Base-by-base conservation (phyloP, 2,329 filamentous ascomycete species). In the Penicillium hordei region DNA sequence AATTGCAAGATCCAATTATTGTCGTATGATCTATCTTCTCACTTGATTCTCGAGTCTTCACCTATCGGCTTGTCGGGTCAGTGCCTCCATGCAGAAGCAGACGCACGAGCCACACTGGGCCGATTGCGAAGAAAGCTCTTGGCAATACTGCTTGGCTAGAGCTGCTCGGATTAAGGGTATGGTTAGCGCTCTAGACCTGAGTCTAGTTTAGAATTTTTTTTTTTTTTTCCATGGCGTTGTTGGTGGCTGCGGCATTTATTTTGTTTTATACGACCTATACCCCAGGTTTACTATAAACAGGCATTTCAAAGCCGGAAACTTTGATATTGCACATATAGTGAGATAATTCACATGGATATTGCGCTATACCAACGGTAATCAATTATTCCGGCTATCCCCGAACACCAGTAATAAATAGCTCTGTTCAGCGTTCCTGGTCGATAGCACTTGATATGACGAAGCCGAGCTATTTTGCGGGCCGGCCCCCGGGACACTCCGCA, bases 61-160 rank as follows among this genome's bases (percentile, higher is more conserved):
- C 42, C 49, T 43, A 34, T 53, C 42, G 33, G 48, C 39, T 40
- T 21, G 21, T 46, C 54, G 27, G 49, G 50, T 52, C 34, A 42
- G n/a, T 27, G 29, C 39, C 21, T 36, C 38, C 7, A 27, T 44
- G 21, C 17, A 27, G 17, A n/a, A 44, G 39, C 21, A 27, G 39
- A 46, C 27, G 42, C 55, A 57, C 55, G 40, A 52, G 54, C 48
- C 54, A 53, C 4, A n/a, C 42, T 53, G 34, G 49, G 27, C 48
- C 25, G 19, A 27, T 53, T 52, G 15, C 34, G 27, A 36, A 57
- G 25, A 13, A 12, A 42, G 15, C n/a, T 48, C 48, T 57, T 53
- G 55, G 54, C 48, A 15, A 25, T 27, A 21, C 44, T 25, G 34
- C 52, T 43, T 48, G 55, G 49, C 42, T 42, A 48, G 48, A 53